Conservation (phyloP, 495 filamentous ascomycete species). For the Talaromyces trachyspermus region DNA sequence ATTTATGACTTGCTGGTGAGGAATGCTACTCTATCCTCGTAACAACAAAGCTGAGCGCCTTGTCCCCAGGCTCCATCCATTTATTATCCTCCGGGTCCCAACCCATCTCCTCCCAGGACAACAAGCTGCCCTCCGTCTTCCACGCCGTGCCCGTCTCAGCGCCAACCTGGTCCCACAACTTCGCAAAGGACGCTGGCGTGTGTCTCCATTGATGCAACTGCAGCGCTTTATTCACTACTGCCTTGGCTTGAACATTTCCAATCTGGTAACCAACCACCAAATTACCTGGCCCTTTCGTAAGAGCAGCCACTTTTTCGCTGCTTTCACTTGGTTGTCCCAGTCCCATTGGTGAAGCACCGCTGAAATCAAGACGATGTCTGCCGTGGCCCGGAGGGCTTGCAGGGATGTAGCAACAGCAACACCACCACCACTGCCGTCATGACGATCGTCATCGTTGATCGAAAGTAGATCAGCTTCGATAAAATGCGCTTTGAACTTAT, state of each 20-base stretch:
- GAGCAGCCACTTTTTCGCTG: conserved; percentile 2
- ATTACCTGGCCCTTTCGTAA: background rate
- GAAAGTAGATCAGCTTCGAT: conserved; percentile 15
- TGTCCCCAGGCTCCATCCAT: background rate
- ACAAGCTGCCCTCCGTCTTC: conserved; percentile 9
- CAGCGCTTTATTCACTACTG: background rate
- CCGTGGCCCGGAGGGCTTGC: conserved; percentile 11
- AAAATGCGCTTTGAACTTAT: conserved; percentile 14
- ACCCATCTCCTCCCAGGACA: background rate
- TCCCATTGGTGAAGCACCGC: conserved; percentile 30
- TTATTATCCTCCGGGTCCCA: background rate
- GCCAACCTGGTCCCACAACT: conserved; percentile 16
- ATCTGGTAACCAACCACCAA: conserved; percentile 7
- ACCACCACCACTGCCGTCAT: background rate
- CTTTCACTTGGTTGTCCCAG: conserved; percentile 20
- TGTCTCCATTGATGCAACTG: background rate
- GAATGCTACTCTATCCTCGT: background rate
- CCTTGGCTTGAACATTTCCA: conserved; percentile 1
- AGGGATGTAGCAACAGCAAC: conserved; percentile 6
- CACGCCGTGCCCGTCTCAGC: conserved; percentile 13
- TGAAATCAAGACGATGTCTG: conserved; percentile 19
- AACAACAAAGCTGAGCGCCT: background rate
- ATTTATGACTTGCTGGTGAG: no score
- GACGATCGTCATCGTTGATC: conserved; percentile 9
- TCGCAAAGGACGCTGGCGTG: background rate